Evolutionary conservation across 2,329 filamentous ascomycete species (phyloP), one percentile per base, ranked within the genome.

Genomic region (Lecanicillium sp.): DNA sequence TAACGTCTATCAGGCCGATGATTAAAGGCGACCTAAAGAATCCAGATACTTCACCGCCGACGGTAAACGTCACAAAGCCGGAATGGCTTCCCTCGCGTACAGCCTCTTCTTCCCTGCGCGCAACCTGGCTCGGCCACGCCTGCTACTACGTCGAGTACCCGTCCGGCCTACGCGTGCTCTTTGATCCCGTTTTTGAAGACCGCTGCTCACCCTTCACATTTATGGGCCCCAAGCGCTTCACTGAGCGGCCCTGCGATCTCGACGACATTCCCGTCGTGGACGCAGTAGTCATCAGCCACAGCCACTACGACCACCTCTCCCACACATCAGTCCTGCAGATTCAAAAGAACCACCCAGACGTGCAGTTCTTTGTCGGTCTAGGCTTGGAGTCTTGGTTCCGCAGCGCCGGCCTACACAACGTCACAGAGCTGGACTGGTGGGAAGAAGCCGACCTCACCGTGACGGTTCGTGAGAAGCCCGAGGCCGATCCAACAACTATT

Each of bases 401-500:
- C 33, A 64, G 69, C 4, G 70, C 69, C 18, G 86, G 85, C 1
- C 75, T 95, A 38, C 47, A 73, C 2, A 85, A 87, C 43, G 81
- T 90, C 31, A 94, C 86, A 0, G 89, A 95, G 63, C 60, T 95
- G 52, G 90, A 96, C 62, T 95, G 90, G 90, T 95, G 90, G 90
- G 81, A 94, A 49, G 81, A 85, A 46, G 73, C 78, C 5, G 80
- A 90, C 34, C 59, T 95, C n/a, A 77, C 66, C 0, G 62, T 95
- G 18, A 45, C 49, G 25, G 46, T 52, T 15, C 45, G 54, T 29
- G 53, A 61, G 4, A 55, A 52, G 22, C 51, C 47, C n/a, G 22
- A 25, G 22, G 22, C 22, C 6, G 11, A 25, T 6, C 22, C 22
- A 25, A 25, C 22, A 6, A 66, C 71, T 31, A 86, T 95, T 45